Conservation (phyloP, 306 rosid species). For the Cucumis cinereus region DNA sequence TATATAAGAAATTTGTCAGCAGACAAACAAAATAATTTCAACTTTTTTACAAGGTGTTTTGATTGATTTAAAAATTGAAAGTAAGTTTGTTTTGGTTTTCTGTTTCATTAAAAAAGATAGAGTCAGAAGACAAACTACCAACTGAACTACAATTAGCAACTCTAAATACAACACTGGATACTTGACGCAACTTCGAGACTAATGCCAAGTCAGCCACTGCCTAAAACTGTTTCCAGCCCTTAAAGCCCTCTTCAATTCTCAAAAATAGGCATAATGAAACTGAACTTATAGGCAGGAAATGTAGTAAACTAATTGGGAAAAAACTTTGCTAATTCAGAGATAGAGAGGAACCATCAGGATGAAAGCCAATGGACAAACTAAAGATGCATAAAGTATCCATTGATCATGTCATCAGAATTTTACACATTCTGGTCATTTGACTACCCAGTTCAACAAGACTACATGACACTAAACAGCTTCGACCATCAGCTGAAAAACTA, state of each 20-base stretch:
- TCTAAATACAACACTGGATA: not conserved
- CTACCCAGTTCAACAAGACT: not conserved
- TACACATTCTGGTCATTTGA: not conserved
- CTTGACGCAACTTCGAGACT: not conserved
- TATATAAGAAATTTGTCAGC: not conserved
- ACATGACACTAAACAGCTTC: not conserved
- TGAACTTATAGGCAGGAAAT: not conserved
- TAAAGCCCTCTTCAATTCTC: not conserved
- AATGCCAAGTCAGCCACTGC: not conserved
- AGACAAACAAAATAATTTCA: not conserved
- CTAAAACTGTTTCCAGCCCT: not conserved
- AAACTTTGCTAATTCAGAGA: not conserved
- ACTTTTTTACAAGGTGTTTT: not conserved
- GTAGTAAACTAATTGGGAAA: not conserved
- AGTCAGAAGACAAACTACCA: not conserved
- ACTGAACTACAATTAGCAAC: not conserved
- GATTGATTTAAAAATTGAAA: too few relatives aligned
- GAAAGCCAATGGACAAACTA: not conserved
- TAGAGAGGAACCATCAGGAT: not conserved
- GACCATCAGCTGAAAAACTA: not conserved
- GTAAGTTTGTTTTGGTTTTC: too few relatives aligned
- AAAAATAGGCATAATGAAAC: not conserved
- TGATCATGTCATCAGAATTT: not conserved
- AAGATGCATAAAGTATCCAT: conserved; percentile 1
- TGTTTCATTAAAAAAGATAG: not conserved